Conservation (phyloP, 169 alveolate species). For the Plasmodium ovale region DNA sequence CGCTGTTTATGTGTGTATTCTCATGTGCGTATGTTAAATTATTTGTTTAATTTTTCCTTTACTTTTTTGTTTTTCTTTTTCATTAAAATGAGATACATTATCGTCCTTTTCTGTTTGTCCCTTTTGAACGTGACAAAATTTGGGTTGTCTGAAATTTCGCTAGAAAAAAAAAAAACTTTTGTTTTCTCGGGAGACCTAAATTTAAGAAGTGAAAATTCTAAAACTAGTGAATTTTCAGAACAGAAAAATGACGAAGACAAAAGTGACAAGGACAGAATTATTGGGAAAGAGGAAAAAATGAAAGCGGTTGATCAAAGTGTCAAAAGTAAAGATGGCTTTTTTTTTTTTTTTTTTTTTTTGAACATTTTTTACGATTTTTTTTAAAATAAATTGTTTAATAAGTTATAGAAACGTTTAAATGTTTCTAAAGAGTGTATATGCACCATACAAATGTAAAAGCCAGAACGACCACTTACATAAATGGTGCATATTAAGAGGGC, state of each 20-base stretch:
- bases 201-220: neutral
- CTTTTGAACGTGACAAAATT: slow-evolving; percentile 1
- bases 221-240: neutral
- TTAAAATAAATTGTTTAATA: neutral
- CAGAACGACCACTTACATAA: too few relatives aligned
- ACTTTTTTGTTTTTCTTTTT: slow-evolving; percentile 10
- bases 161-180: slow-evolving; percentile 11
- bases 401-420: neutral
- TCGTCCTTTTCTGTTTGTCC: slow-evolving; percentile 15
- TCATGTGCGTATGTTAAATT: neutral
- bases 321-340: slow-evolving; percentile 28
- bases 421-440: too few relatives aligned
- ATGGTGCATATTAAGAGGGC: too few relatives aligned
- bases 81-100: slow-evolving; percentile 5
- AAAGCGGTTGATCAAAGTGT: slow-evolving; percentile 11
- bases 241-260: slow-evolving; percentile 1
- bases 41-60: too few relatives aligned
- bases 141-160: neutral
- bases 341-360: neutral
- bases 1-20: too few relatives aligned
- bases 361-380: neutral
- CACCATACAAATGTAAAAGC: too few relatives aligned
- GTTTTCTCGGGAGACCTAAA: slow-evolving; percentile 51
- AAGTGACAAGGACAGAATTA: neutral
- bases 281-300: neutral